Base-by-base conservation (phyloP, 2,329 filamentous ascomycete species). In the Penicillium janthinellum region DNA sequence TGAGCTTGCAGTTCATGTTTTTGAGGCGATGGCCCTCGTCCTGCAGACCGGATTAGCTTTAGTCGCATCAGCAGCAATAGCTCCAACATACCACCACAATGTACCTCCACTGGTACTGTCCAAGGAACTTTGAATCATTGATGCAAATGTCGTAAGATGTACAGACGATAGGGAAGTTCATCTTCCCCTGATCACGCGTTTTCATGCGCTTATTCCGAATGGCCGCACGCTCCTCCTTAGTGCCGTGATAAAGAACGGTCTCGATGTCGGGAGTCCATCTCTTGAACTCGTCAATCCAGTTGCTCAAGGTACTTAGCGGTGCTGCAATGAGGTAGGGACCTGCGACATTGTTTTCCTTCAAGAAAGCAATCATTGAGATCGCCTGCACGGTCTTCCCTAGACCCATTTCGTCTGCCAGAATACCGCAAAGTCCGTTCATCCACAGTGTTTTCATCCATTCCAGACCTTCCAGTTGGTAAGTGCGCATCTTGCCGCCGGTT, bases 11-110 rank as follows among this genome's bases (percentile, higher is more conserved):
- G 52, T 98, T 93, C 63, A 96, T 89, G 65, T 99, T 99, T 80
- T 99, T 99, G 83, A 99, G 88, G 1, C 95, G 89, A 73, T 99
- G 95, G 0, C 95, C 95, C 77, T 99, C 95, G 67, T 99, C 94
- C 88, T 90, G 59, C 20, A 25, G 28, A 14, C 48, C 34, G 45
- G 17, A 58, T 71, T 63, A 71, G 67, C 37, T 35, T 58, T 8
- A 22, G 5, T 5, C 11, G 5, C 44, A 35, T 22, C 3, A 31
- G 25, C 14, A 42, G 31, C 3, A 17, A 17, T 5, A 14, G 11
- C 10, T n/a, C 17, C 31, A 17, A 72, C 71, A 64, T 77, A 90
- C 89, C 62, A 99, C 96, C 66, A 99, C 95, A 70, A 99, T 97
- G 68, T 96, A 97, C 56, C 96, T 92, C 95, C 95, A 99, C 38